These are phyloP conservation scores for Solanum commersonii DNA, from an alignment of 257 asterid genomes.

Conservation along the genomic window DNA sequence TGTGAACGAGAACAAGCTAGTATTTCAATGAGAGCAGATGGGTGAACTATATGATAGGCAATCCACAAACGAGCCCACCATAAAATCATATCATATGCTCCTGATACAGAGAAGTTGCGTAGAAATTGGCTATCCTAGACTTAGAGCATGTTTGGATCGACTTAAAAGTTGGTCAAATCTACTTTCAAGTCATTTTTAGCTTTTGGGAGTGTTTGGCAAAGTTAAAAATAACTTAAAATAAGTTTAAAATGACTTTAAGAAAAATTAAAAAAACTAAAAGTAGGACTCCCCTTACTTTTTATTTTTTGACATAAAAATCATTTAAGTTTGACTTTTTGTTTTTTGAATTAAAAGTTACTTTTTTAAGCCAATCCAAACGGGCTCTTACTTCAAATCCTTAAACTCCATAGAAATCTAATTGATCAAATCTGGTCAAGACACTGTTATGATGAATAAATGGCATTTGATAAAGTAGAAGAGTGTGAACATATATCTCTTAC, in stretches of 20 bases:
- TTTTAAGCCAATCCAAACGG: not conserved
- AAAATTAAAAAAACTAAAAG: not conserved
- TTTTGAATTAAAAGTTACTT: not conserved
- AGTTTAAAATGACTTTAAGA: not conserved
- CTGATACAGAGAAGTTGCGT: not conserved
- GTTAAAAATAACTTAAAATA: not conserved
- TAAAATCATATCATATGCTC: not conserved
- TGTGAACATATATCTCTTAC: slow-evolving; percentile 27
- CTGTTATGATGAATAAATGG: not conserved
- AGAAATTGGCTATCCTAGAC: not conserved
- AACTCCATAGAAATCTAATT: not conserved
- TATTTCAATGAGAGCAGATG: not conserved
- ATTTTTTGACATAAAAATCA: not conserved
- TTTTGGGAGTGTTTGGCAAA: not conserved
- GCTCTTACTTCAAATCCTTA: not conserved
- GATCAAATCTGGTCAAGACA: not conserved
- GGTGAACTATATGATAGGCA: not conserved
- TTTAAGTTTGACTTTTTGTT: not conserved
- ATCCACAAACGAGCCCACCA: not conserved
- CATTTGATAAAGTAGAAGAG: not conserved
- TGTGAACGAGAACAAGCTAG: not conserved
- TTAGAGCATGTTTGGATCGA: not conserved
- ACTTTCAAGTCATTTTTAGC: not conserved
- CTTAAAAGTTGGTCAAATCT: not conserved
- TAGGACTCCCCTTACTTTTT: not conserved